Base-by-base conservation (phyloP, 371 early-diverging fungal genomes). In the Mortierella sp. region DNA sequence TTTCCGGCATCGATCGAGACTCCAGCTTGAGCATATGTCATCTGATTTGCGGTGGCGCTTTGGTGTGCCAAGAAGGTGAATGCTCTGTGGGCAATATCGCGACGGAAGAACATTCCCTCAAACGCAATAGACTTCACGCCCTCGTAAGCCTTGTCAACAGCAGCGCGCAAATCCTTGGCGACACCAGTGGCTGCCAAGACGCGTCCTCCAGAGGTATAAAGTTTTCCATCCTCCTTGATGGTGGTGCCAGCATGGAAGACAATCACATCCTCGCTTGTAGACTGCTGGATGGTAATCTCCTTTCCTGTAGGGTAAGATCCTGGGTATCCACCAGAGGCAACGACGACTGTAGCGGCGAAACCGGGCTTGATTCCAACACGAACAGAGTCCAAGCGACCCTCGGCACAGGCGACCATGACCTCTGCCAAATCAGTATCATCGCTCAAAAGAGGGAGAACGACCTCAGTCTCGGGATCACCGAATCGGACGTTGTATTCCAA, bases 391-490 rank as follows among this genome's bases (percentile, higher is more conserved):
- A 99, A 85, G 53, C 96, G 92, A 52, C 96, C 96, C 83, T 96
- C 94, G 41, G 91, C 92, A 73, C 94, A 93, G 38, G 98, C 97
- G 82, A 96, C 70, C 87, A 96, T 87, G 58, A 98, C 91, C 71
- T 96, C 94, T 45, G 93, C 94, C 63, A 99, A 84, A 85, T 98
- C 98, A 33, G 92, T 91, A 41, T 89, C 87, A 64, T 94, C 92
- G 70, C 90, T 90, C 59, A 99, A 86, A 45, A 99, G 87, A 28
- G 97, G 98, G 65, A 99, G 87, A 6, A 97, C 94, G 10, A 94
- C 97, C 84, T 99, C 96, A 16, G 98, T 98, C 84, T 99, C 99
- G 32, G 99, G 99, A 76, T 99, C 99, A 41, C 99, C 99, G 70
- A 99, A 98, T 32, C 99, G 93, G 70, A 95, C 95, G 81, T 99